phyloP scores from a whole-genome alignment of 441 rosid species.

The Syzygium malaccense region DNA sequence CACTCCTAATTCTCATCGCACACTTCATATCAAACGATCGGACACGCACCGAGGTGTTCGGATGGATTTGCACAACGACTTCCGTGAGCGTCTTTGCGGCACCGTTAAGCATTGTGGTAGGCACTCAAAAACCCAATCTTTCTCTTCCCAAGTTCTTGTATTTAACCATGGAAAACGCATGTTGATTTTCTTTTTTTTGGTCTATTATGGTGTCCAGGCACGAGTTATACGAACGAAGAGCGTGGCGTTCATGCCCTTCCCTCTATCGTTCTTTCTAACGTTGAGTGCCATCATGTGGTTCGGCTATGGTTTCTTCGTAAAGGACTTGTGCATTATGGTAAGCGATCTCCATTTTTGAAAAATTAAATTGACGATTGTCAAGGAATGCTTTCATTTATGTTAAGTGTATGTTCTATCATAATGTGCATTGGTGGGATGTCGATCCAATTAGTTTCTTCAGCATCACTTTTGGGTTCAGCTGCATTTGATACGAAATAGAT shows the following conservation, averaged over 20 bases:
- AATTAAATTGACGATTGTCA: background rate
- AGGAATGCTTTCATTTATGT: background rate
- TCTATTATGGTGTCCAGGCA: slow-evolving; percentile 25
- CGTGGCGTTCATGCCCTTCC: slow-evolving; percentile 92
- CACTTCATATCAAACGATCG: slow-evolving; percentile 23
- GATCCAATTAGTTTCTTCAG: background rate
- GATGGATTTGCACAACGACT: slow-evolving; percentile 78
- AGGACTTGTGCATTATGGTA: slow-evolving; percentile 71
- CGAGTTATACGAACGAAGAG: slow-evolving; percentile 69
- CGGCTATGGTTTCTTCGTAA: slow-evolving; percentile 49
- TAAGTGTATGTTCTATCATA: background rate
- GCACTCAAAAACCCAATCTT: background rate
- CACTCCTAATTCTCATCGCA: slow-evolving; percentile 31
- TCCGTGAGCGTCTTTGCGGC: slow-evolving; percentile 73
- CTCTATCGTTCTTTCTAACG: slow-evolving; percentile 69
- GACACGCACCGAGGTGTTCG: slow-evolving; percentile 35
- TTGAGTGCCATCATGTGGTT: slow-evolving; percentile 84
- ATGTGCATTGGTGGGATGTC: background rate
- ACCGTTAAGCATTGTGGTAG: slow-evolving; percentile 68
- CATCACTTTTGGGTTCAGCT: background rate
- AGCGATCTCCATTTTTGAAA: slow-evolving; percentile 7
- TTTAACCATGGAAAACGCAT: background rate
- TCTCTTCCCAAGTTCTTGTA: background rate
- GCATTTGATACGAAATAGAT: background rate
- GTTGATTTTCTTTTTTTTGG: background rate